Conservation (phyloP, 192 early-diverging fungal genomes). For the Geosiphon pyriformis region DNA sequence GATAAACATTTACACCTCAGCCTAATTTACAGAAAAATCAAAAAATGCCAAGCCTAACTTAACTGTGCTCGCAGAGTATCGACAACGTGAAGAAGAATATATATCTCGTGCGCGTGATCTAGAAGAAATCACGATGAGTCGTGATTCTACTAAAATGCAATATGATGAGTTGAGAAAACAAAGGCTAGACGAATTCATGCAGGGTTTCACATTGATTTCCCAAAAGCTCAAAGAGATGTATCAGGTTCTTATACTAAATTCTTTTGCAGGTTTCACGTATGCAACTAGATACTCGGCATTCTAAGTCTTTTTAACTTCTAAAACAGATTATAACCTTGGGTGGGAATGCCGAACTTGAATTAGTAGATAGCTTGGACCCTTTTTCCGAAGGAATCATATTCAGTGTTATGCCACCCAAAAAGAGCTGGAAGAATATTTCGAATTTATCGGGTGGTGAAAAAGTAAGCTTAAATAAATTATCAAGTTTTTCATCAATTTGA, state of each 20-base stretch:
- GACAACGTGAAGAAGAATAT: slow-evolving; percentile 71
- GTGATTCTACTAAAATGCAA: slow-evolving; percentile 68
- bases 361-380: slow-evolving; percentile 95
- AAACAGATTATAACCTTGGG: slow-evolving; percentile 91
- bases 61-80: slow-evolving; percentile 82
- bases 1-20: neutral
- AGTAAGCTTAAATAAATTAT: no score
- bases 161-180: slow-evolving; percentile 73
- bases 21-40: slow-evolving; percentile 16
- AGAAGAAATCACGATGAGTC: slow-evolving; percentile 60
- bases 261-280: neutral
- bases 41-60: slow-evolving; percentile 73
- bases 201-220: slow-evolving; percentile 89
- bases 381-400: slow-evolving; percentile 99
- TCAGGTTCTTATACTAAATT: slow-evolving; percentile 51
- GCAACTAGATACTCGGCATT: neutral
- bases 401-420: slow-evolving; percentile 98
- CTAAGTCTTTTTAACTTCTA: no score
- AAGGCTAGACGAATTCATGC: slow-evolving; percentile 91
- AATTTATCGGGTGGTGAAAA: slow-evolving; percentile 99
- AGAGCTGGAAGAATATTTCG: slow-evolving; percentile 99
- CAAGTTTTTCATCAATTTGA: no score
- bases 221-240: slow-evolving; percentile 99
- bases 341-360: slow-evolving; percentile 96
- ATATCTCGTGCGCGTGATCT: slow-evolving; percentile 65